Evolutionary conservation across 352 stramenopile species (phyloP).

Genomic region (Pythium folliculosum): DNA sequence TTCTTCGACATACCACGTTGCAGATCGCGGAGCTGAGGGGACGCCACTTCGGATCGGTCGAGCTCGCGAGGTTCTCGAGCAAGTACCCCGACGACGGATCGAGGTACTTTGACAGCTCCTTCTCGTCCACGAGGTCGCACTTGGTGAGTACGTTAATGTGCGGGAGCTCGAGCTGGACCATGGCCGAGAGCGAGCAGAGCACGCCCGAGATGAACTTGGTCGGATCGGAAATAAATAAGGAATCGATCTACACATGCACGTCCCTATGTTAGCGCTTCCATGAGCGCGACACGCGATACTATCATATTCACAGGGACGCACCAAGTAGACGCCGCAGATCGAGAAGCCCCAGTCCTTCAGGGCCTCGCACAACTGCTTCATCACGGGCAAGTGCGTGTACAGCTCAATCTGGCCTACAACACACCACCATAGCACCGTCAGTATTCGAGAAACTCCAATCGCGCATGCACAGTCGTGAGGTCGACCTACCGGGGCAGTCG

Average conservation of each 20-base stretch:
- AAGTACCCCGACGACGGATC: constrained; percentile 85
- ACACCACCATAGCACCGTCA: constrained; percentile 1
- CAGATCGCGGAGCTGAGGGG: constrained; percentile 81
- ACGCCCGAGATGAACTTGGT: constrained; percentile 98
- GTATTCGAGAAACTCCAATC: neutral
- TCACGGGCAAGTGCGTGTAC: constrained; percentile 90
- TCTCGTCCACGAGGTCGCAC: constrained; percentile 89
- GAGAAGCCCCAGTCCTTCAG: constrained; percentile 87
- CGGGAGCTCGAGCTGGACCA: constrained; percentile 98
- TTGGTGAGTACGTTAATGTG: constrained; percentile 94
- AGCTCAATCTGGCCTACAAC: constrained; percentile 88
- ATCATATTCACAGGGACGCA: constrained; percentile 16
- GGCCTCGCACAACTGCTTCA: constrained; percentile 87
- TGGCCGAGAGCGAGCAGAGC: constrained; percentile 95
- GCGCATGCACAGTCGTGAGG: neutral
- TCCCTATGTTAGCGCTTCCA: neutral
- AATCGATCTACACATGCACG: constrained; percentile 74
- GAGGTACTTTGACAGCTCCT: constrained; percentile 87
- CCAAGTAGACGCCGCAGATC: constrained; percentile 90
- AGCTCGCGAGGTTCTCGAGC: constrained; percentile 79
- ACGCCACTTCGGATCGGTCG: constrained; percentile 82
- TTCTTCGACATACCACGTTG: constrained; percentile 68
- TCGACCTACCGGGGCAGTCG: constrained; percentile 93
- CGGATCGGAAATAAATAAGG: constrained; percentile 94
- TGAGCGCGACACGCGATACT: too few species aligned